phyloP scores from a whole-genome alignment of 306 rosid genomes.

The Purshia tridentata region DNA sequence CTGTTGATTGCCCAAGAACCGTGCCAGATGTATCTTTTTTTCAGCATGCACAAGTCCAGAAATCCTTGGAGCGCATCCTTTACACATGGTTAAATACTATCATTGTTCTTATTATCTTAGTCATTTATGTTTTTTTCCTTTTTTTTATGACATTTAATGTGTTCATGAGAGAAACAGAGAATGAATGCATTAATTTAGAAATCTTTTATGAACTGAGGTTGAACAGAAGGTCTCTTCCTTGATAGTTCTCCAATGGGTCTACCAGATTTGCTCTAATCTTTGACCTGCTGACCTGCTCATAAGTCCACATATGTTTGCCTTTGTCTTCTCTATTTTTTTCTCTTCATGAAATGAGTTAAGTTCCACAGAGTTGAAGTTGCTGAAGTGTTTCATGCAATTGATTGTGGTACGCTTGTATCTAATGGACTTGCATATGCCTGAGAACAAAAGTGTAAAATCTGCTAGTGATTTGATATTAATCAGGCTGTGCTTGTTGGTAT shows the following conservation, averaged over 20 bases:
- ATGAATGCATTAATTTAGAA: background rate
- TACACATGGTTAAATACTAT: constrained; percentile 61
- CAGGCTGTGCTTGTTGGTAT: too few species aligned
- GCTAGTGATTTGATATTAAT: background rate
- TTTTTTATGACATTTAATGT: background rate
- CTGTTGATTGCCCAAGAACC: constrained; percentile 92
- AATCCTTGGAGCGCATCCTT: constrained; percentile 90
- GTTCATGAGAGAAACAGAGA: background rate
- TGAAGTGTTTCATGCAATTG: background rate
- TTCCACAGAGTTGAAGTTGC: background rate
- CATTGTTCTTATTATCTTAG: background rate
- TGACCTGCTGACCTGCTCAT: too few species aligned
- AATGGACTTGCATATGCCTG: background rate
- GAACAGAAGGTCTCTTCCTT: background rate
- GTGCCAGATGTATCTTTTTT: constrained; percentile 91
- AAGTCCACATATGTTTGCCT: background rate
- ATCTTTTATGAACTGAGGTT: background rate
- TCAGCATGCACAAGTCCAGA: constrained; percentile 85
- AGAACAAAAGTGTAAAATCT: background rate
- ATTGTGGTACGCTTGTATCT: background rate
- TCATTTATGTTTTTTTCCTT: too few species aligned
- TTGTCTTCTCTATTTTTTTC: background rate
- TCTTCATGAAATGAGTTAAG: background rate
- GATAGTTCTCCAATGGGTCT: too few species aligned
- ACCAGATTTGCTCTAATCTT: too few species aligned